These are phyloP conservation scores for Phaseolus coccineus DNA, from an alignment of 331 rosid species.

Conservation along the genomic window DNA sequence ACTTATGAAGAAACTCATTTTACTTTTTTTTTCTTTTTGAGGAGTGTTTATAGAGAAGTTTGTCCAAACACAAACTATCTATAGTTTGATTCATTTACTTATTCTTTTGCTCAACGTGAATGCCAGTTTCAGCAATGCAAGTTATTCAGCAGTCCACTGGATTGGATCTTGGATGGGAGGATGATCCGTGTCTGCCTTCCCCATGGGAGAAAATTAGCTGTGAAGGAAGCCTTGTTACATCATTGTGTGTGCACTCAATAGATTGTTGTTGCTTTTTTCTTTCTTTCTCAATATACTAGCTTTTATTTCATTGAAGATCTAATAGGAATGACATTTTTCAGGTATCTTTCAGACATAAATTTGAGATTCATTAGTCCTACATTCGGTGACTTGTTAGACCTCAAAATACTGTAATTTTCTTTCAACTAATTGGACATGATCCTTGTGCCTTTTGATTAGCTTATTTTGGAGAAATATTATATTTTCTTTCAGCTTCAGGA, in stretches of 20 bases:
- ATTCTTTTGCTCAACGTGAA: slow-evolving; percentile 32
- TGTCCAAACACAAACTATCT: neutral
- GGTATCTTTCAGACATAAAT: slow-evolving; percentile 76
- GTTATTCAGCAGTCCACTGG: slow-evolving; percentile 87
- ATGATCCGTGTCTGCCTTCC: slow-evolving; percentile 89
- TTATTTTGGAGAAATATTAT: neutral
- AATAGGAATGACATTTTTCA: slow-evolving; percentile 42
- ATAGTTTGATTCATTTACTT: slow-evolving; percentile 34
- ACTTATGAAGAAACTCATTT: too few species aligned
- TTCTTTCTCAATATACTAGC: neutral
- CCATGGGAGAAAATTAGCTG: slow-evolving; percentile 82
- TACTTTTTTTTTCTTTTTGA: neutral
- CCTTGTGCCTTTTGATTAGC: neutral
- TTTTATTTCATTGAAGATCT: slow-evolving; percentile 40
- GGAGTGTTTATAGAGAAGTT: neutral
- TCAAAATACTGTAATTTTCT: slow-evolving; percentile 73
- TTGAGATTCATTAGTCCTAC: slow-evolving; percentile 88
- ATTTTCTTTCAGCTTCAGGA: neutral
- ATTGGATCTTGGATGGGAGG: slow-evolving; percentile 89
- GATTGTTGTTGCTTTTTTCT: neutral
- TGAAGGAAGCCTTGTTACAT: slow-evolving; percentile 80
- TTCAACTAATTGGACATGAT: slow-evolving; percentile 15
- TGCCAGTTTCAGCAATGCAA: slow-evolving; percentile 87
- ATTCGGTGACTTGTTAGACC: slow-evolving; percentile 90
- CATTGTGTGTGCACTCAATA: slow-evolving; percentile 58